Base-by-base conservation (phyloP, 768 basidiomycete genomes). In the Ramaria sp. region DNA sequence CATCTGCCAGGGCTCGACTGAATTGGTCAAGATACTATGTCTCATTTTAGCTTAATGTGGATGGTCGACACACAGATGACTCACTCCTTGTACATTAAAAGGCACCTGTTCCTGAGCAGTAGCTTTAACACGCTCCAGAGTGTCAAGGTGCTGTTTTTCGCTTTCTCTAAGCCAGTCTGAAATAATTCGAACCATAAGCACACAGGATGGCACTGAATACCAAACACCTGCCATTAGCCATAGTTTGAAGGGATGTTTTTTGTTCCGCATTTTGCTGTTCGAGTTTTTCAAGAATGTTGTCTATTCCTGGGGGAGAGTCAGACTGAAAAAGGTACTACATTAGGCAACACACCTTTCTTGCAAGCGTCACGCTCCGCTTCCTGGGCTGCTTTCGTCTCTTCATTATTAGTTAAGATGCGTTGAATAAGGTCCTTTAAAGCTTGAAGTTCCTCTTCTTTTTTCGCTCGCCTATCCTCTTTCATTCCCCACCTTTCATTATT, bases 21-120 rank as follows among this genome's bases (percentile, higher is more conserved):
- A 92, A 92, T 55, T 92, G 87, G 57, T 92, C 85, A 13, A 92
- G 75, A 64, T 92, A 91, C 39, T 28, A 52, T 18, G 32, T 24
- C 15, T n/a, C 10, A n/a, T 12, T 18, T 24, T 22, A 39, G 24
- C 27, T 9, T 34, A 13, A 34, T 8, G 32, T 34, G 13, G 10
- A 36, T 32, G 2, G 39, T 38, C 50, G 24, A 27, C 20, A 42
- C 55, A 44, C 6, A 32, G 16, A 15, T 8, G 22, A 59, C 63
- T 25, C 34, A 90, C 88, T 25, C 79, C 78, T 73, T 88, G 82
- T 12, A 92, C 82, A 59, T 92, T 91, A 73, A 84, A 91, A 13
- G 83, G 82, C 15, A 91, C 79, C 65, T 84, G 86, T 62, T 85
- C 79, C 56, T 78, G 71, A 0, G 88, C 87, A 25, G 85, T 88